phyloP scores from a whole-genome alignment of 257 asterid species.

The Capsicum chinense region DNA sequence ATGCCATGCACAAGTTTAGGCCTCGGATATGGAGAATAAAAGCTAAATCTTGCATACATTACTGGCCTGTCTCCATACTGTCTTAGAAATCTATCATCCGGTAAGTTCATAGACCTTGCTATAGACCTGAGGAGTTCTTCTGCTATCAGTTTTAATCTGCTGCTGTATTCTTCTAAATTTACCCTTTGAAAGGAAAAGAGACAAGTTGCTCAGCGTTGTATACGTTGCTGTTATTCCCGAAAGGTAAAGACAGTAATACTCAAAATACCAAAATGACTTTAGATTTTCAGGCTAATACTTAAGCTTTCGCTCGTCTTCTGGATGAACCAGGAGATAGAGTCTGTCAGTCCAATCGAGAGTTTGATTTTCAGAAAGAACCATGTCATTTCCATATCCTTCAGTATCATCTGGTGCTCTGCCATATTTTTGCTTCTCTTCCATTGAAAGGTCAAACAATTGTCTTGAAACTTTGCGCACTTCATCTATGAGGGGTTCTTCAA shows the following conservation, averaged over 20 bases:
- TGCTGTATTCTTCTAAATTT: slow-evolving; percentile 44
- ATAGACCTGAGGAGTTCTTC: slow-evolving; percentile 47
- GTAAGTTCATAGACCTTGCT: slow-evolving; percentile 53
- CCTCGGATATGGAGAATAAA: slow-evolving; percentile 68
- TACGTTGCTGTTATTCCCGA: too few species aligned
- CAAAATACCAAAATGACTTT: slow-evolving; percentile 48
- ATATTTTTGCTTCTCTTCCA: slow-evolving; percentile 56
- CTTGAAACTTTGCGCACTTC: slow-evolving; percentile 42
- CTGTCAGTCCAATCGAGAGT: slow-evolving; percentile 75
- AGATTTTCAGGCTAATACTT: slow-evolving; percentile 67
- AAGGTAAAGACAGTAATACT: too few species aligned
- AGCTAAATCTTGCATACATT: slow-evolving; percentile 58
- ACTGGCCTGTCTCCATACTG: slow-evolving; percentile 51
- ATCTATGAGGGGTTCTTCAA: slow-evolving; percentile 47
- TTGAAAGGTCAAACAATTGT: slow-evolving; percentile 55
- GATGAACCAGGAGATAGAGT: slow-evolving; percentile 54
- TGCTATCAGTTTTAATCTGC: slow-evolving; percentile 31
- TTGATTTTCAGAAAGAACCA: slow-evolving; percentile 56
- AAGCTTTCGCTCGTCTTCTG: slow-evolving; percentile 45
- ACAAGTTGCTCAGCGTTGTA: not conserved
- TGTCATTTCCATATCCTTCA: slow-evolving; percentile 69
- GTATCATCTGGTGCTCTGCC: slow-evolving; percentile 42
- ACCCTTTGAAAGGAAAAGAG: not conserved
- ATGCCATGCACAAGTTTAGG: slow-evolving; percentile 67
- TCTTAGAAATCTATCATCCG: slow-evolving; percentile 50